These are phyloP conservation scores for Phytopythium boreale DNA, from an alignment of 352 stramenopile genomes.

Conservation along the genomic window DNA sequence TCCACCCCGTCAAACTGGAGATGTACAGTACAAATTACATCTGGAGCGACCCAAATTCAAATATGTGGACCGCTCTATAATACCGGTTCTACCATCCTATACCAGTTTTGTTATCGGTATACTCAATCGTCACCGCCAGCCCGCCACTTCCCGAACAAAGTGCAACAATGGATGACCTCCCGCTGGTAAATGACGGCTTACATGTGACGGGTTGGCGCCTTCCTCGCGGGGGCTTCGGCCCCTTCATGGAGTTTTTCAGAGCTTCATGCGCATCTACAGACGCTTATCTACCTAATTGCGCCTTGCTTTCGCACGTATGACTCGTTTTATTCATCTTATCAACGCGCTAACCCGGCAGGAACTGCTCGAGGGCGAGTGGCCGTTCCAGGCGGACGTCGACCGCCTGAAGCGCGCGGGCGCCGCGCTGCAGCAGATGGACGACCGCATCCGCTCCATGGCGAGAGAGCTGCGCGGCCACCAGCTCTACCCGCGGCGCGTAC, in stretches of 20 bases:
- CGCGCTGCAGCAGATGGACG: constrained; percentile 39
- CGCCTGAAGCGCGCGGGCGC: constrained; percentile 42
- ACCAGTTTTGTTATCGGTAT: background rate
- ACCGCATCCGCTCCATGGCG: constrained; percentile 41
- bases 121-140: background rate
- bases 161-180: constrained; percentile 1
- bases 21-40: too few species aligned
- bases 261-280: background rate
- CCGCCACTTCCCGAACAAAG: background rate
- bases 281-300: background rate
- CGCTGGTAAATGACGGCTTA: constrained; percentile 3
- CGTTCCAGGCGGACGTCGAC: constrained; percentile 50
- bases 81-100: background rate
- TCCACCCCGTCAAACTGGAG: background rate
- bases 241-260: background rate
- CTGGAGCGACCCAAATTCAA: background rate
- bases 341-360: constrained; percentile 19
- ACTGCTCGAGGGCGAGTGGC: constrained; percentile 54
- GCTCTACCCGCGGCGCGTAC: constrained; percentile 44
- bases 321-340: background rate
- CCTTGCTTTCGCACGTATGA: background rate
- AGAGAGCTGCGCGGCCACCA: constrained; percentile 56
- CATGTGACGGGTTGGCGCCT: too few species aligned
- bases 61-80: background rate
- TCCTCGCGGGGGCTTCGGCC: background rate